Conservation (phyloP, 2,329 filamentous ascomycete genomes). For the Hymenoscyphus fructigenus region DNA sequence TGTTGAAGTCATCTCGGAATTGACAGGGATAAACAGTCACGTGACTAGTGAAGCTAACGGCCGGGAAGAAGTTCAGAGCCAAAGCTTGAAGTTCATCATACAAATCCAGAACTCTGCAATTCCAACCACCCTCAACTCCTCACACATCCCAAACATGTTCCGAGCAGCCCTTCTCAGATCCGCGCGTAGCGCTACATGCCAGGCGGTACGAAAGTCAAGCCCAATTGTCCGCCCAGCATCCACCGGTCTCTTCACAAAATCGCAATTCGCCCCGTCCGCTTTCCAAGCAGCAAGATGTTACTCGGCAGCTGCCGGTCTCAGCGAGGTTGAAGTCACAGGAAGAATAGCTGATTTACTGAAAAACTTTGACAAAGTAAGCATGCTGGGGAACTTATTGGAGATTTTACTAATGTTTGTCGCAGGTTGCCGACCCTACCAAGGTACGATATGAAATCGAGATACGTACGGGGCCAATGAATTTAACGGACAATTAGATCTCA, state of each 20-base stretch:
- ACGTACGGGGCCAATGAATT: not conserved
- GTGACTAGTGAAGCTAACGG: not conserved
- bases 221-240: conserved; percentile 59
- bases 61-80: conserved; percentile 9
- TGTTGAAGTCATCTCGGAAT: not conserved
- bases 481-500: conserved; percentile 63
- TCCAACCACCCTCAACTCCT: conserved; percentile 16
- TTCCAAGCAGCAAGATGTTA: conserved; percentile 79
- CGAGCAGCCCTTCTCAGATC: conserved; percentile 82
- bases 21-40: not conserved
- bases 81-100: conserved; percentile 17
- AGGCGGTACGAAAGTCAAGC: conserved; percentile 50
- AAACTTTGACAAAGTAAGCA: conserved; percentile 91
- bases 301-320: conserved; percentile 75
- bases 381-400: conserved; percentile 8
- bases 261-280: conserved; percentile 62
- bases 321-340: conserved; percentile 82
- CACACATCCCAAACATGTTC: conserved; percentile 67
- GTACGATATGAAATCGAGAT: conserved; percentile 43
- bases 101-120: conserved; percentile 18
- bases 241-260: conserved; percentile 59
- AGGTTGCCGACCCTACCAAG: conserved; percentile 68
- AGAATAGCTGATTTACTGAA: conserved; percentile 90
- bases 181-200: conserved; percentile 53
- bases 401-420: conserved; percentile 29